A percentile compares a stretch with the other conserved stretches of the same genome.
Evolutionary conservation across 305 asterid genomes (phyloP).

Genomic region (Petunia hybrid): DNA sequence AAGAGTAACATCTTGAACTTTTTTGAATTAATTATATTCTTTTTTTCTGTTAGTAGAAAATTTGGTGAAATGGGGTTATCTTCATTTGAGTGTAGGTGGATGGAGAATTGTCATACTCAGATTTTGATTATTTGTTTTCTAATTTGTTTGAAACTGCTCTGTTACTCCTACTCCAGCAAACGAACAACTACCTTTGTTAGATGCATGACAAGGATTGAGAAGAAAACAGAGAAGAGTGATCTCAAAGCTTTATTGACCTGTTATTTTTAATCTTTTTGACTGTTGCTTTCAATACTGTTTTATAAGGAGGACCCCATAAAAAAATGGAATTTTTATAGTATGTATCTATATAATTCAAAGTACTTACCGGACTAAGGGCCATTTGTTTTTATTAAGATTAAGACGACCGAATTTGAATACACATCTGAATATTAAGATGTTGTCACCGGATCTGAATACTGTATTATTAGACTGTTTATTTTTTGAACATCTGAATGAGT

Average conservation of each 20-base stretch:
- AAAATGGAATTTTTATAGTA: neutral
- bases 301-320: neutral
- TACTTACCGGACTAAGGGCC: too few species aligned
- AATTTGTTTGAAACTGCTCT: conserved; percentile 12
- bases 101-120: conserved; percentile 63
- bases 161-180: neutral
- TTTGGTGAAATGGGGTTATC: conserved; percentile 71
- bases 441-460: too few species aligned
- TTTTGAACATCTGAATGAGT: too few species aligned
- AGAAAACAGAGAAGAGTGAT: conserved; percentile 36
- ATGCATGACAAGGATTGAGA: neutral
- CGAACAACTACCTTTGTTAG: neutral
- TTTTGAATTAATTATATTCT: neutral
- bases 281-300: neutral
- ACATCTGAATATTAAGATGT: too few species aligned
- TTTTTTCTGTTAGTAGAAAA: neutral
- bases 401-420: too few species aligned
- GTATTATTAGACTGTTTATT: too few species aligned
- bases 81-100: conserved; percentile 44
- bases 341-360: too few species aligned
- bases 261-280: conserved; percentile 10
- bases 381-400: too few species aligned
- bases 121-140: conserved; percentile 12
- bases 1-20: conserved; percentile 18
- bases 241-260: conserved; percentile 30